Conservation (phyloP, 805 yeast genomes). For the Starmerella tilneyi region DNA sequence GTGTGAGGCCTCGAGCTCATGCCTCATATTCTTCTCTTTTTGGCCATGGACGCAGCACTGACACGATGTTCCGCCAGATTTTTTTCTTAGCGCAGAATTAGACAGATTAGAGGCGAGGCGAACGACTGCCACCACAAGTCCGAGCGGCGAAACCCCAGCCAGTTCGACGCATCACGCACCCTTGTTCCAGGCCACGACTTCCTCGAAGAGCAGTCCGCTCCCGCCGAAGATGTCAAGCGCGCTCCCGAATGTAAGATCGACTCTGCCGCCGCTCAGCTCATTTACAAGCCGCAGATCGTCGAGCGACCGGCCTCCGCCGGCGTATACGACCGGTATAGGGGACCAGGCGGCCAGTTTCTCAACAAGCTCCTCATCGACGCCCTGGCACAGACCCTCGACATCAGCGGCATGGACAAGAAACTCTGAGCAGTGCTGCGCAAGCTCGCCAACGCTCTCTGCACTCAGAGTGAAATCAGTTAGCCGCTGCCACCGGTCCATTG, state of each 20-base stretch:
- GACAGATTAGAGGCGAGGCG: no score
- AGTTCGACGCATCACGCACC: background rate
- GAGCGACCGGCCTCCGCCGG: slow-evolving; percentile 85
- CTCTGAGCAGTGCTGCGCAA: slow-evolving; percentile 67
- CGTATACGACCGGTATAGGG: slow-evolving; percentile 73
- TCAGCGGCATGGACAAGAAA: slow-evolving; percentile 95
- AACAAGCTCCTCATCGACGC: slow-evolving; percentile 78
- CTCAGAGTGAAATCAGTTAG: slow-evolving; percentile 56
- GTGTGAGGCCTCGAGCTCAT: no score
- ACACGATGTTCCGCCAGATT: no score
- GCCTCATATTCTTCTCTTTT: no score
- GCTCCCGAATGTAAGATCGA: slow-evolving; percentile 88
- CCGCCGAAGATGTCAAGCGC: slow-evolving; percentile 96
- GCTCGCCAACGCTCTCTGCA: slow-evolving; percentile 41
- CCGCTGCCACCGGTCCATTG: slow-evolving; percentile 96
- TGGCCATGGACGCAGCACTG: no score
- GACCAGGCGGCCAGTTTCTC: slow-evolving; percentile 65
- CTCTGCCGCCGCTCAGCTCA: slow-evolving; percentile 62
- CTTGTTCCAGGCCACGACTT: slow-evolving; percentile 65
- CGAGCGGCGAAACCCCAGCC: no score
- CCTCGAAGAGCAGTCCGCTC: slow-evolving; percentile 57
- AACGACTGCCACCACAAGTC: no score
- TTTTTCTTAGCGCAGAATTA: no score
- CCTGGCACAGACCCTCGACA: slow-evolving; percentile 91
- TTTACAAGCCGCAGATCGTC: slow-evolving; percentile 60